phyloP scores from a whole-genome alignment of 106 monocot species.

The Narthecium ossifragum region DNA sequence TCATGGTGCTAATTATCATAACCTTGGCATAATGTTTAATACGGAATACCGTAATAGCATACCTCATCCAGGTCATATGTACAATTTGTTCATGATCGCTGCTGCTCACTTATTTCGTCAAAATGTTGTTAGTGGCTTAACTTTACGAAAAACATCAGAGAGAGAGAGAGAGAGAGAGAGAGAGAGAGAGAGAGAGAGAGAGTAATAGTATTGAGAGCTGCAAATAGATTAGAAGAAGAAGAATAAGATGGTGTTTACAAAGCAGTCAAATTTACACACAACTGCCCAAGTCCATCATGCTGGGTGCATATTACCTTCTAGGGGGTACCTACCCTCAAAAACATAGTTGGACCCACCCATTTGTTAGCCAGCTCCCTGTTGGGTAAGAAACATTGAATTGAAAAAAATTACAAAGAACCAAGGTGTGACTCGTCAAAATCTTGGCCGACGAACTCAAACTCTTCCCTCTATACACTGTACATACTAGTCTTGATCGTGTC shows the following conservation, averaged over 20 bases:
- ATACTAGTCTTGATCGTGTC: slow-evolving; percentile 6
- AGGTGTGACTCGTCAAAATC: slow-evolving; percentile 43
- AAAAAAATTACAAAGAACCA: slow-evolving; percentile 11
- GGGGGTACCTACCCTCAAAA: slow-evolving; percentile 10
- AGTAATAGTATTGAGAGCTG: too few species aligned
- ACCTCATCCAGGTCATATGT: too few species aligned
- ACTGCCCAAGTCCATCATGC: not conserved
- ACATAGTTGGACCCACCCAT: slow-evolving; percentile 13
- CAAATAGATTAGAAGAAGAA: too few species aligned
- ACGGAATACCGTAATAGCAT: too few species aligned
- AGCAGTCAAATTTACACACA: slow-evolving; percentile 17
- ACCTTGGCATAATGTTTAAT: too few species aligned
- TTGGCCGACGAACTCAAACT: slow-evolving; percentile 15
- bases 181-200: too few species aligned
- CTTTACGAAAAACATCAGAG: too few species aligned
- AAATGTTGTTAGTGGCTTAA: too few species aligned
- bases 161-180: too few species aligned
- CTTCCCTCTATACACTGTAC: slow-evolving; percentile 47
- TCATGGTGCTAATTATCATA: too few species aligned
- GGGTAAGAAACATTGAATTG: slow-evolving; percentile 11
- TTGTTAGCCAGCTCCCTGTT: slow-evolving; percentile 28
- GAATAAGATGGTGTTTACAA: not conserved
- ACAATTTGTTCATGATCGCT: too few species aligned
- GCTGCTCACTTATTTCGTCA: too few species aligned
- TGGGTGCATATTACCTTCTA: not conserved